Evolutionary conservation across 2,329 filamentous ascomycete species (phyloP).

Genomic region (Fusarium camptoceras): DNA sequence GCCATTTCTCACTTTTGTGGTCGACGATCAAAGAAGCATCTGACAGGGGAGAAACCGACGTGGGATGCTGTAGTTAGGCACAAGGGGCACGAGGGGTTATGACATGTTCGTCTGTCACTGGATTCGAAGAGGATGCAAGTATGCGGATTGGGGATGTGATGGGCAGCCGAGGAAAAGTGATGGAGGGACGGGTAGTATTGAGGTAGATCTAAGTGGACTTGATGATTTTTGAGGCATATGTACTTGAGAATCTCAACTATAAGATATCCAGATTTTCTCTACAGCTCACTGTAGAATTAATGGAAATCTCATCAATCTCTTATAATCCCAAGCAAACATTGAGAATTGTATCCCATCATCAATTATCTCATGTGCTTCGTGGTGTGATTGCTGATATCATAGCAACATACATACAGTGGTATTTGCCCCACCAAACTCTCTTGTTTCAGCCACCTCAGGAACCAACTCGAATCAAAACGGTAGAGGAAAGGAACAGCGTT

Average conservation of each 20-base stretch:
- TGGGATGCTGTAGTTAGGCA: constrained; percentile 33
- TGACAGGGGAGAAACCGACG: constrained; percentile 31
- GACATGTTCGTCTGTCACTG: constrained; percentile 50
- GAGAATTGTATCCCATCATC: constrained; percentile 6
- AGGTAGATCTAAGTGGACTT: constrained; percentile 1
- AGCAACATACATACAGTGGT: constrained; percentile 8
- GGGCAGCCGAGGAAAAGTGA: constrained; percentile 15
- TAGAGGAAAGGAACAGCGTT: neutral
- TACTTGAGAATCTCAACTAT: neutral
- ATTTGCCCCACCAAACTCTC: constrained; percentile 21
- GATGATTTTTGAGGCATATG: neutral
- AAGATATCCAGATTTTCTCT: neutral
- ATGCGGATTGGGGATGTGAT: constrained; percentile 33
- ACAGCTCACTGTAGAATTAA: neutral
- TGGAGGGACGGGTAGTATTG: constrained; percentile 13
- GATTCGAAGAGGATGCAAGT: constrained; percentile 38
- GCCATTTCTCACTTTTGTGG: constrained; percentile 32
- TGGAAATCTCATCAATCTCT: neutral
- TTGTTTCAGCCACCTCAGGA: constrained; percentile 27
- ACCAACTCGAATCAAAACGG: constrained; percentile 15
- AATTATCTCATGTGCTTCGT: constrained; percentile 7
- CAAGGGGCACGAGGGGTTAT: constrained; percentile 32
- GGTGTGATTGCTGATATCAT: constrained; percentile 34
- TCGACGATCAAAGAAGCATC: constrained; percentile 16
- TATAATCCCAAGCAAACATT: neutral